Base-by-base conservation (phyloP, 2,329 filamentous ascomycete genomes). In the Cordyceps cicadae region DNA sequence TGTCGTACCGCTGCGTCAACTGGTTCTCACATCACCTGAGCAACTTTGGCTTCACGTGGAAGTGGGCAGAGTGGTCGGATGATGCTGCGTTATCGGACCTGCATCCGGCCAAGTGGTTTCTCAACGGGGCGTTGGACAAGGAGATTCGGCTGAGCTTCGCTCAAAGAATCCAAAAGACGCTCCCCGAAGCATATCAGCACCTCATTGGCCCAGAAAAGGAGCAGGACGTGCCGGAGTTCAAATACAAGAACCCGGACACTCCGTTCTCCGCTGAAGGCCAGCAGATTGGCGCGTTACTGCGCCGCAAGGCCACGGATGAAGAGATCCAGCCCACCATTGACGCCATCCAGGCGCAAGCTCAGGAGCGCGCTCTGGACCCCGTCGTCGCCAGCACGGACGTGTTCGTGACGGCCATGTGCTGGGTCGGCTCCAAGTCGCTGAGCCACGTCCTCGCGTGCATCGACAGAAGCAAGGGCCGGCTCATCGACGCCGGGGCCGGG, bases 11-110 rank as follows among this genome's bases (percentile, higher is more conserved):
- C 29, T 97, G 97, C 75, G 80, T 96, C 70, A 93, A 97, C 72
- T 99, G 94, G 94, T 99, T 99, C 70, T 85, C 93, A 19, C 94
- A 99, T 72, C 94, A 99, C 77, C 77, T 99, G 66, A 97, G 92
- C 76, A 99, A 99, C 77, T 99, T 99, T 71, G 94, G 96, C 58
- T 99, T 97, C 72, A 94, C 94, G 11, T 99, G 94, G 94, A 97
- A 97, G 75, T 99, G 94, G 94, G 87, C 89, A 17, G 94, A 99
- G 76, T 99, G 94, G 94, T 82, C 89, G 53, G 90, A 92, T 17
- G 92, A 97, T 70, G 86, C 96, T 17, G 81, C 85, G 49, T 81
- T 95, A 29, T 83, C 90, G 0, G 79, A 87, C 63, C 77, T 94
- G 39, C 86, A 96, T 71, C 92, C 94, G 1, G 89, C 87, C 76